Base-by-base conservation (phyloP, 2,329 filamentous ascomycete species). In the Hymenoscyphus scutula region DNA sequence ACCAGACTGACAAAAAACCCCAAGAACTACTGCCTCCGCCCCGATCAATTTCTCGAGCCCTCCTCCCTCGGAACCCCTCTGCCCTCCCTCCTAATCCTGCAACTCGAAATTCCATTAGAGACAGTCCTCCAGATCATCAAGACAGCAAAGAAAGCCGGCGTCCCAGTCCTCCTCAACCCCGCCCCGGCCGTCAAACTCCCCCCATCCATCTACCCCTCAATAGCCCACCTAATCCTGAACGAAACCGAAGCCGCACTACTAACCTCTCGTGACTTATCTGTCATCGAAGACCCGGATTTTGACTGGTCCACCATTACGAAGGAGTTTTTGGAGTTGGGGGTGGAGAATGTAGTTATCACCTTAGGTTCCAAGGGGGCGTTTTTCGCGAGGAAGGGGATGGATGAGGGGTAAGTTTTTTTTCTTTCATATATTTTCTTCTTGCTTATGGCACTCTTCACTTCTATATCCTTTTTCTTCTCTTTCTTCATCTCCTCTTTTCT, bases 171-270 rank as follows among this genome's bases (percentile, higher is more conserved):
- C 57, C 82, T 97, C 67, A 98, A 97, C 75, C 92, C 93, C 17
- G 93, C 93, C 2, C 89, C 90, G 4, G 92, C 92, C 3, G 82
- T 87, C 53, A 76, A 78, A 8, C 77, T 97, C 3, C 92, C 91
- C 0, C 79, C 80, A 0, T 81, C 84, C 30, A 86, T 85, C 8
- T 95, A 90, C 73, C 70, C 74, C 6, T 84, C 84, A 0, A 82
- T 97, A 34, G 86, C 87, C 51, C 91, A 96, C 71, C 80, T 97
- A 53, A 85, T 97, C 58, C 84, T 97, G 70, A 97, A 98, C 73
- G 93, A 97, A 79, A 95, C 89, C 1, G 93, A 97, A 78, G 91
- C 92, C 1, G 84, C 87, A 8, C 84, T 93, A 57, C 82, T 96
- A 60, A 87, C 85, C 0, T 85, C 84, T 1, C 73, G 74, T 3